Conservation (phyloP, 1,284 basidiomycete species). For the Heliocybe sulcata region DNA sequence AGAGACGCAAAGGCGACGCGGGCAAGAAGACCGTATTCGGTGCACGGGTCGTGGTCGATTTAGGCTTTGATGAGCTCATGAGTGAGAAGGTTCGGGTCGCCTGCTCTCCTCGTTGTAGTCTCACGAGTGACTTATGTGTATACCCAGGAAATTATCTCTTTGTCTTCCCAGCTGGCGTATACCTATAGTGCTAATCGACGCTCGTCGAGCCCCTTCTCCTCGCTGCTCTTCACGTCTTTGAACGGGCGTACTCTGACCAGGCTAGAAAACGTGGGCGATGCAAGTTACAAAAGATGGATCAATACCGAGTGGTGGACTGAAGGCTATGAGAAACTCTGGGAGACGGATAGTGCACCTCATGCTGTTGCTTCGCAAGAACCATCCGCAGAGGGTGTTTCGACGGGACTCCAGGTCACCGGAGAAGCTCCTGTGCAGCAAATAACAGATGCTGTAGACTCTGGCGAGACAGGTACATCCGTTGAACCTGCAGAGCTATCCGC, state of each 20-base stretch:
- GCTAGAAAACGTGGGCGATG: slow-evolving; percentile 65
- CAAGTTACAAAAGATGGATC: slow-evolving; percentile 74
- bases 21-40: slow-evolving; percentile 45
- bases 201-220: slow-evolving; percentile 62
- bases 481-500: neutral
- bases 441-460: slow-evolving; percentile 3
- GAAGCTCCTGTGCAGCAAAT: too few relatives aligned
- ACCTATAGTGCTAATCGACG: slow-evolving; percentile 84
- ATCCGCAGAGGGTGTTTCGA: neutral
- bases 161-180: slow-evolving; percentile 85
- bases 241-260: slow-evolving; percentile 60
- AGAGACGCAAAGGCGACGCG: slow-evolving; percentile 11
- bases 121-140: slow-evolving; percentile 11
- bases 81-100: slow-evolving; percentile 70
- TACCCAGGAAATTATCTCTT: slow-evolving; percentile 78
- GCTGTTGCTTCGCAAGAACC: slow-evolving; percentile 6
- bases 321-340: slow-evolving; percentile 66
- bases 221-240: slow-evolving; percentile 75
- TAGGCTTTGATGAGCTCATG: slow-evolving; percentile 96
- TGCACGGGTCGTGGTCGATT: slow-evolving; percentile 81
- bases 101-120: slow-evolving; percentile 7
- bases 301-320: slow-evolving; percentile 79
- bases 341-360: slow-evolving; percentile 7
- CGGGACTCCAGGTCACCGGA: neutral
- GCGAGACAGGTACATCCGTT: slow-evolving; percentile 11